Evolutionary conservation across 2,329 filamentous ascomycete species (phyloP), one percentile per base, ranked within the genome.

Genomic region (Cercospora canescens): DNA sequence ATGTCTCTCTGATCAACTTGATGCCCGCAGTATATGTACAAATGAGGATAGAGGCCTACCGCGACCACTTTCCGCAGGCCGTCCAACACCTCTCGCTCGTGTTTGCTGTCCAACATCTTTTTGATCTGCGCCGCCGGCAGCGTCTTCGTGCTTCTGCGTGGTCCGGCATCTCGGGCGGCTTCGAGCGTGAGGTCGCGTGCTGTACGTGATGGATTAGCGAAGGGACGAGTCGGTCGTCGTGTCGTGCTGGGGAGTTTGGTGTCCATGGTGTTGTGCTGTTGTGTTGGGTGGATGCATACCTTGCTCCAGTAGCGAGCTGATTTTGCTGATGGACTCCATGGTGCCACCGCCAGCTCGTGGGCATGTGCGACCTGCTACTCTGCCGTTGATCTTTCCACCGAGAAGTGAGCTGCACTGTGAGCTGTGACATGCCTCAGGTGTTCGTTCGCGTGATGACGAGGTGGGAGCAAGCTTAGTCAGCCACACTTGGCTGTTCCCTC

Each of bases 111-210:
- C 70, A 99, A 86, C 18, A 98, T 87, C 82, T 94, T 97, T 84
- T 96, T 96, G 77, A 98, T 90, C 81, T 97, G 93, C 66, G 87
- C 84, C n/a, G 89, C 86, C 67, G 94, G 90, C 70, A 95, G 81
- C 54, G 88, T 87, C 62, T 88, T 87, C 26, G 87, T 84, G 37
- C 88, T 83, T 72, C 85, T 84, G 67, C 81, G 80, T 52, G 80
- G 81, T 76, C 92, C 88, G 73, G 94, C 93, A 73, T 93, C 92
- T 79, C 94, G 92, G 74, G 95, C 94, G 72, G 95, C 95, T 86
- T 99, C 95, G 81, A 99, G 89, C 64, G 95, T 99, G 77, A 99
- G 89, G 81, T 98, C 95, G 81, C 95, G 91, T 77, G 95, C 95
- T 97, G 81, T 34, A 28, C 14, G 58, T 55, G 58, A 48, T 62